Evolutionary conservation across 495 filamentous ascomycete species (phyloP), one percentile per base, ranked within the genome.

Genomic region (Hyaloscypha hepaticicola): DNA sequence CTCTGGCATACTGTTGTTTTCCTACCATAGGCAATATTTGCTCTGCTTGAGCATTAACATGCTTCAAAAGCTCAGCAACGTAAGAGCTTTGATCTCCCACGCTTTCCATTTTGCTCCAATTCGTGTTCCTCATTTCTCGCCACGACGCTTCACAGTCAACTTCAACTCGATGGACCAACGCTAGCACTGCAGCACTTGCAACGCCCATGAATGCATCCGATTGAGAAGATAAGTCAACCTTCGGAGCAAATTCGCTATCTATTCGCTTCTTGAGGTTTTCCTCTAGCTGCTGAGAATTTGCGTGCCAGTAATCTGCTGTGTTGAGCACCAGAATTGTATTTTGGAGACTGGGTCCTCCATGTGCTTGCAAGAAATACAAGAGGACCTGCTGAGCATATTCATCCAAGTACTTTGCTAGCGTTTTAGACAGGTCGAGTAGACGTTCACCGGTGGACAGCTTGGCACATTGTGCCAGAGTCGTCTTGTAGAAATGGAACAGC

Each of bases 71-170:
- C 71, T 96, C 91, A 29, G 83, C 83, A 31, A 97, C 91, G 69
- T 97, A 98, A 0, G 90, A 88, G 77, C 92, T 97, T 69, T 97
- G 94, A 72, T 98, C 95, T 61, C 90, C 92, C n/a, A 97, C 96
- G 63, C 81, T 88, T 68, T 98, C 96, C 78, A 99, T 88, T 66
- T 90, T 91, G 72, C 87, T 88, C 95, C 95, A 99, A n/a, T 92
- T 89, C 0, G 87, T 95, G 72, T 96, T 96, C 63, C 90, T 89
- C 95, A 99, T 98, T 79, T 98, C 96, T 59, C 94, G 86, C 94
- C 93, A 98, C 14, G 86, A 87, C 2, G 90, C 85, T 65, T 97
- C 95, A 67, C 91, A 87, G 26, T 89, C 88, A 7, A 88, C 63
- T 69, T 97, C 92, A 11, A 96, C 89, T 69, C 87, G 88, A 60